Evolutionary conservation across 352 stramenopile species (phyloP).

Genomic region (Pythium apleroticum): DNA sequence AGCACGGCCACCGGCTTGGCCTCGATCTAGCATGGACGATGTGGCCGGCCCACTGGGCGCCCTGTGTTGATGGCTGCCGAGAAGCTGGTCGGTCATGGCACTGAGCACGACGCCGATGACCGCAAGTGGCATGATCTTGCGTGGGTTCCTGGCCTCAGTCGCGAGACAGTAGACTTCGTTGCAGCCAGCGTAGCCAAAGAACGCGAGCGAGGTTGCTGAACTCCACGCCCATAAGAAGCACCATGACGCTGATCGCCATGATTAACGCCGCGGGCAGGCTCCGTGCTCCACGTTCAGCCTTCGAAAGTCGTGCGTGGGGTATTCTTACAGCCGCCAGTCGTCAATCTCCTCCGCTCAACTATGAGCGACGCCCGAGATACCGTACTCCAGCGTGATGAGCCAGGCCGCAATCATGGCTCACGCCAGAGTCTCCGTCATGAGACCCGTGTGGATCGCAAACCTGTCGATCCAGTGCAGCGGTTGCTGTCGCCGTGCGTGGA

Average conservation of each 20-base stretch:
- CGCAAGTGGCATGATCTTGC: constrained; percentile 69
- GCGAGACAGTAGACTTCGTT: constrained; percentile 92
- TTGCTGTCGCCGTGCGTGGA: no score
- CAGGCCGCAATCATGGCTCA: constrained; percentile 85
- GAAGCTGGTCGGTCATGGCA: constrained; percentile 59
- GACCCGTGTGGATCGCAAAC: constrained; percentile 91
- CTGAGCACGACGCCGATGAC: constrained; percentile 80
- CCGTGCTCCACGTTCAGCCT: constrained; percentile 61
- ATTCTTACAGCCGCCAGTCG: constrained; percentile 47
- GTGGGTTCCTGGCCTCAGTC: constrained; percentile 70
- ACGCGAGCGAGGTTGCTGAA: constrained; percentile 90
- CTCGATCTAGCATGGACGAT: constrained; percentile 61
- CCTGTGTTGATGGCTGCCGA: constrained; percentile 38
- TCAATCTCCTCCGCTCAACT: constrained; percentile 91
- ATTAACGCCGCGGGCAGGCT: constrained; percentile 63
- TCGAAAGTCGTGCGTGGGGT: constrained; percentile 37
- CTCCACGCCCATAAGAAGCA: constrained; percentile 79
- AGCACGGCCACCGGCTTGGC: constrained; percentile 94
- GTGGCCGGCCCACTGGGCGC: constrained; percentile 40
- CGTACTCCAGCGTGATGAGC: constrained; percentile 92
- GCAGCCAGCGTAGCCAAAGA: constrained; percentile 94
- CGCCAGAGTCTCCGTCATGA: no score
- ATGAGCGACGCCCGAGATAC: constrained; percentile 85
- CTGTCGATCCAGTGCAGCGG: no score
- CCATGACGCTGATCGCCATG: constrained; percentile 63